Evolutionary conservation across 371 early-diverging fungal species (phyloP).

Genomic region (Dinochytrium kinnereticum): DNA sequence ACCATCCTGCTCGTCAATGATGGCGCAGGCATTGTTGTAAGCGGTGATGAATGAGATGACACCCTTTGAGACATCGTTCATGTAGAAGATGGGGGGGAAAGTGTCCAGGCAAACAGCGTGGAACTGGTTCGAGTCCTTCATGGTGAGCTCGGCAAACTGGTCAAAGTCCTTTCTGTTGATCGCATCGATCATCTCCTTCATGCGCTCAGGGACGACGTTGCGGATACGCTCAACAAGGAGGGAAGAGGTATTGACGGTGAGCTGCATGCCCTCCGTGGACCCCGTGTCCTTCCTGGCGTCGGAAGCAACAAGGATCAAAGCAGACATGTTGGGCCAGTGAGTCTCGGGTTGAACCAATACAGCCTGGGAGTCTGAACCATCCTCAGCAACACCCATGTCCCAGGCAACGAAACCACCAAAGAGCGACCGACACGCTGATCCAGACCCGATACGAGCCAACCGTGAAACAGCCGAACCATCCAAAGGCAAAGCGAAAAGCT

Average conservation of each 20-base stretch:
- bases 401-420: slow-evolving; percentile 98
- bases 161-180: slow-evolving; percentile 87
- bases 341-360: slow-evolving; percentile 86
- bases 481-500: slow-evolving; percentile 69
- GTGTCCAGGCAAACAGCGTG: slow-evolving; percentile 95
- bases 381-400: slow-evolving; percentile 81
- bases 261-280: slow-evolving; percentile 97
- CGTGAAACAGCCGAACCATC: slow-evolving; percentile 77
- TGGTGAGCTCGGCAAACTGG: slow-evolving; percentile 91
- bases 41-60: slow-evolving; percentile 85
- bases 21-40: slow-evolving; percentile 68
- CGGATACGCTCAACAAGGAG: slow-evolving; percentile 85
- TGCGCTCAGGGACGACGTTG: slow-evolving; percentile 83
- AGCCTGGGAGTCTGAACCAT: slow-evolving; percentile 86
- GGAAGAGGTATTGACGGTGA: slow-evolving; percentile 88
- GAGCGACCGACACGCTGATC: slow-evolving; percentile 96
- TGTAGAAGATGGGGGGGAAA: slow-evolving; percentile 86
- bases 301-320: slow-evolving; percentile 91
- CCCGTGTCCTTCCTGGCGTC: slow-evolving; percentile 91
- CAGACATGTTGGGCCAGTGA: slow-evolving; percentile 96
- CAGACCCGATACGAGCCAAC: slow-evolving; percentile 96
- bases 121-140: slow-evolving; percentile 99
- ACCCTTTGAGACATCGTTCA: slow-evolving; percentile 91
- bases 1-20: slow-evolving; percentile 50
- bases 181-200: slow-evolving; percentile 85